Base-by-base conservation (phyloP, 108 stramenopile genomes). In the Fistulifera pelliculosa region DNA sequence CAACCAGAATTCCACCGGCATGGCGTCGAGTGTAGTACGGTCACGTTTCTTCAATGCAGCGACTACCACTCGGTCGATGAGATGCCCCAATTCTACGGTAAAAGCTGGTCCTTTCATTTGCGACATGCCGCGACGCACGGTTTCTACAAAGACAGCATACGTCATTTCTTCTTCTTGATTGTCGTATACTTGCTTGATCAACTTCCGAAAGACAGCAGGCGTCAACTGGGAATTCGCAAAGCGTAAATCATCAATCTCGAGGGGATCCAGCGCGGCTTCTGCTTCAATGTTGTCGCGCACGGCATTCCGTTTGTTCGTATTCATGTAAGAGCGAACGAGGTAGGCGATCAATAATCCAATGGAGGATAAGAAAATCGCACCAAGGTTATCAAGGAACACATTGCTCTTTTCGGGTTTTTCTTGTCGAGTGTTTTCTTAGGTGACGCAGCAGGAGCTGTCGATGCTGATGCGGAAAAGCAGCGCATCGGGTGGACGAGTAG, bases 361-460 rank as follows among this genome's bases (percentile, higher is more conserved):
- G 17, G 66, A 60, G 21, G 66, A 28, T 16, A 86, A 62, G 51
- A 83, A 78, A 28, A 81, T 81, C 23, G 61, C 73, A 14, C 90
- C 90, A n/a, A 92, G 69, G 56, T 93, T 79, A 63, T 93, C 91
- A 5, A 93, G 67, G 54, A 93, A 85, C 14, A 87, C 61, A 62
- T 87, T 85, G 47, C 68, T 69, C 17, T 80, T 70, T 13, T 69
- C 68, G n/a, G 64, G 56, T 43, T 62, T 77, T 54, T 63, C 40
- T 41, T 51, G 49, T 22, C 22, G 49, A 35, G 31, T 35, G 31
- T 35, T 35, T 35, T 35, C 31, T 35, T 35, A 3, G 31, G 31
- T 8, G 8, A 6, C 31, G 31, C 31, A 8, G 8, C 8, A 8
- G 31, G 8, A 6, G 31, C 31, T 3, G 31, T 35, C 6, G 31